Evolutionary conservation across 129 eudicot genomes (phyloP).

Genomic region (Silybum marianum): DNA sequence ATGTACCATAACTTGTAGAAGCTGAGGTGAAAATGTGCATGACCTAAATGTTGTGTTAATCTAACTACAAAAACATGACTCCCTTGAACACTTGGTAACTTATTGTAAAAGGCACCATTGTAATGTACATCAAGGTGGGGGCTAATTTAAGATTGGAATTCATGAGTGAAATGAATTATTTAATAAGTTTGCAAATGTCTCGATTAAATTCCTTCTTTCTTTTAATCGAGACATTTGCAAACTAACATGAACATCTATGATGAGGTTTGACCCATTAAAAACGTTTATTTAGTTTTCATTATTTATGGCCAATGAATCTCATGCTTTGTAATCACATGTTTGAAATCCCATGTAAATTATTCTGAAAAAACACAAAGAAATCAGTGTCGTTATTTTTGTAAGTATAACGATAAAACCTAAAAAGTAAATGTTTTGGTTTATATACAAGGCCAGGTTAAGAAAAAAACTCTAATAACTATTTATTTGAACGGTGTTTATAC

Average conservation of each 20-base stretch:
- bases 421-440: background rate
- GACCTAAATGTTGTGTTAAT: background rate
- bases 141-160: background rate
- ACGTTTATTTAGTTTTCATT: background rate
- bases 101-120: background rate
- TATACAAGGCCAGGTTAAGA: too few relatives aligned
- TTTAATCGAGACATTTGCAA: too few relatives aligned
- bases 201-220: too few relatives aligned
- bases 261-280: background rate
- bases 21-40: background rate
- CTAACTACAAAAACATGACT: background rate
- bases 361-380: background rate
- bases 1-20: background rate
- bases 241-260: background rate
- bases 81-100: background rate
- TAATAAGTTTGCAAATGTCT: too few relatives aligned
- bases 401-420: too few relatives aligned
- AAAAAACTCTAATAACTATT: too few relatives aligned
- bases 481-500: too few relatives aligned
- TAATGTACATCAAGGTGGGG: background rate
- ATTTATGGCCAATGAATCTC: too few relatives aligned
- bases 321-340: background rate
- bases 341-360: background rate
- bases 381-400: background rate
- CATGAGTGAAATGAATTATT: background rate